Base-by-base conservation (phyloP, 305 asterid species). In the Fraxinus latifolia region DNA sequence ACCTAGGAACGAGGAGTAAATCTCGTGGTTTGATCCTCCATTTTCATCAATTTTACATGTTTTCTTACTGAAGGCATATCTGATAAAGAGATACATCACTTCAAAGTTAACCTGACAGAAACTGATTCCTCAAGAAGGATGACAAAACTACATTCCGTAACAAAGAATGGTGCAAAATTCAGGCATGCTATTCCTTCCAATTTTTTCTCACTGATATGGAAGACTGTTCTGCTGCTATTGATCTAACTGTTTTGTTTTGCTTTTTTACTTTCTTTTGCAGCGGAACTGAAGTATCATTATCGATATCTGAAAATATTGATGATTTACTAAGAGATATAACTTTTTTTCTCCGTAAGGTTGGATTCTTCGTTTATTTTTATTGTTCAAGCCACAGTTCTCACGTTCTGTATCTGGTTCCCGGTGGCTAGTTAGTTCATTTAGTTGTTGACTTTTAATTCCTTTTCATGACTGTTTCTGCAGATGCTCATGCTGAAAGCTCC, bases 241-340 rank as follows among this genome's bases (percentile, higher is more conserved):
- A 74, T 81, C 32, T 83, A 83, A 67, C 81, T 80, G 33, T 9
- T 67, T 17, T 79, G 42, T 76, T 53, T 53, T 53, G 25, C 25
- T 5, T 77, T 29, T 79, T 68, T 50, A 31, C 32, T 78, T 79
- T 80, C 60, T 77, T 84, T 86, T 78, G 34, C 89, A 93, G 98
- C 80, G 97, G 98, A 84, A 94, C 95, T 79, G 97, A 92, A 86
- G 97, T 89, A 88, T 90, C 94, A 44, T 68, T 93, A 39, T 84
- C 87, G 25, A 58, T 90, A 76, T 60, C 77, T 77, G 94, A 90
- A 84, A 86, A 86, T 37, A 80, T 84, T 73, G 90, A 82, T 76
- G 84, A 83, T 85, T 67, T 94, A 81, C 76, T 85, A 72, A 82
- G 87, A 80, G 88, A 81, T 83, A 77, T 92, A 78, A 85, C 88